Conservation (phyloP, 164 flowering plant species). For the Echeveria elegans region DNA sequence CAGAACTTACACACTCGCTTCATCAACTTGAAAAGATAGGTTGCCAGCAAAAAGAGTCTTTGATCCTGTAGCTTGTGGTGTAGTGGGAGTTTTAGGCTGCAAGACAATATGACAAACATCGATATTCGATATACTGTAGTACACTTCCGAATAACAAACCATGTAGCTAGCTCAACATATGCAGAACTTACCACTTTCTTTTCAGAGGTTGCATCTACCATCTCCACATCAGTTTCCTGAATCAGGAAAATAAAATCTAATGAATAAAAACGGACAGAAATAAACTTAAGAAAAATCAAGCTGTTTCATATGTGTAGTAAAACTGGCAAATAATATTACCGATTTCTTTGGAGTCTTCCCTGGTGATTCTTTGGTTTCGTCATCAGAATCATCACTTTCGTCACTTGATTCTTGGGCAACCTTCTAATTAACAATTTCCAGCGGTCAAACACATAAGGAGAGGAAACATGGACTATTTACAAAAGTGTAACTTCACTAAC, state of each 20-base stretch:
- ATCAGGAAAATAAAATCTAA: neutral
- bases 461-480: neutral
- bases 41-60: constrained; percentile 77
- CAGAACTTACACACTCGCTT: constrained; percentile 44
- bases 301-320: too few species aligned
- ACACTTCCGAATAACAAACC: neutral
- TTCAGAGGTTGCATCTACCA: constrained; percentile 50
- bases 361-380: constrained; percentile 30
- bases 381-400: constrained; percentile 25
- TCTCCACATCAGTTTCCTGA: constrained; percentile 50
- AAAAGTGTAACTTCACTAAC: neutral
- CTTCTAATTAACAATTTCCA: constrained; percentile 3
- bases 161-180: neutral
- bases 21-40: constrained; percentile 41
- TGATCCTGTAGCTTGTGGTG: constrained; percentile 41
- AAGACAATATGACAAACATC: constrained; percentile 6
- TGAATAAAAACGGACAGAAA: neutral
- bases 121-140: neutral
- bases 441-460: neutral
- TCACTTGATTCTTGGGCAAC: constrained; percentile 11
- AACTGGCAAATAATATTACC: constrained; percentile 12
- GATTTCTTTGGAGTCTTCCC: constrained; percentile 35
- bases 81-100: constrained; percentile 62
- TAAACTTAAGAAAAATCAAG: neutral
- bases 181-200: constrained; percentile 28